Evolutionary conservation across 163 green algal genomes (phyloP).

Genomic region (Scenedesmus sp.): DNA sequence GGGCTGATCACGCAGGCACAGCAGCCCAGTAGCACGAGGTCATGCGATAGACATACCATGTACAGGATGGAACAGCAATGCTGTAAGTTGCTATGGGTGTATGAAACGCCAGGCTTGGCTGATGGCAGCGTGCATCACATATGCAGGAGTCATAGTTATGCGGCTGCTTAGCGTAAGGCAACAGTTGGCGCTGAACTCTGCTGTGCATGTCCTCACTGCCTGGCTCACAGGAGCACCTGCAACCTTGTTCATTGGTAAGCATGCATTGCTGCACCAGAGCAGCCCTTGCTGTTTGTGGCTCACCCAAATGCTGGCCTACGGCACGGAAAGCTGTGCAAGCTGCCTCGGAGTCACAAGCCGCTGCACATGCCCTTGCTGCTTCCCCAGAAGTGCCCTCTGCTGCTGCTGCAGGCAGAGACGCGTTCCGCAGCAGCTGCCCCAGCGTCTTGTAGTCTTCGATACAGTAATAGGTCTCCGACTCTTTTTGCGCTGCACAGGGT

Average conservation of each 20-base stretch:
- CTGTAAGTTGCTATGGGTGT: no score
- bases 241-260: neutral
- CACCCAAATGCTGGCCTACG: neutral
- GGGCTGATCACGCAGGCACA: no score
- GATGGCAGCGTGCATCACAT: no score
- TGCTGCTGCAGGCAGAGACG: neutral
- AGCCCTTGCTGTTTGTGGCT: neutral
- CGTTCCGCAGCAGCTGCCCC: neutral
- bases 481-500: neutral
- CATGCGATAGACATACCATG: no score
- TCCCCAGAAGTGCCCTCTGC: slow-evolving; percentile 14
- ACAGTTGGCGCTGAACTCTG: neutral
- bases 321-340: slow-evolving; percentile 33
- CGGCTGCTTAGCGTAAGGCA: no score
- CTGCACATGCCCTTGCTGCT: neutral
- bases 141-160: no score
- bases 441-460: slow-evolving; percentile 29
- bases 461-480: neutral
- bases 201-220: neutral
- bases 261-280: neutral
- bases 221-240: neutral
- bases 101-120: no score
- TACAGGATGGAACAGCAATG: no score
- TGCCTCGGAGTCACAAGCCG: neutral
- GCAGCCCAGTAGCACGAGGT: no score